phyloP scores from a whole-genome alignment of 1,284 basidiomycete genomes.

The Schizopora paradoxa region DNA sequence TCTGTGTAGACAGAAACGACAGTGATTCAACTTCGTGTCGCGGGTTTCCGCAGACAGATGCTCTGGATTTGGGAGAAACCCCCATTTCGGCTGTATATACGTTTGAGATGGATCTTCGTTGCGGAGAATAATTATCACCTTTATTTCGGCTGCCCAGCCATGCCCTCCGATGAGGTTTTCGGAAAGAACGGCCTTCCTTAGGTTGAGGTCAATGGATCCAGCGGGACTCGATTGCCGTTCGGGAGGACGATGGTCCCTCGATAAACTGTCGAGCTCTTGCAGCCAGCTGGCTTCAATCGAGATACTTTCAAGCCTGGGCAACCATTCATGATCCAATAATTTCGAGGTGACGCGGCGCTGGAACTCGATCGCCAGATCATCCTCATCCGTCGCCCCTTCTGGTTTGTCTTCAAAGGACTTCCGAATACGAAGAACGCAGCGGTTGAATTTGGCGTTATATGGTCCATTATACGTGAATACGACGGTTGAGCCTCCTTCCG shows the following conservation, averaged over 20 bases:
- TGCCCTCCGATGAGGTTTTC: conserved; percentile 65
- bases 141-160: conserved; percentile 78
- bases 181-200: conserved; percentile 58
- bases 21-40: conserved; percentile 61
- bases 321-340: conserved; percentile 51
- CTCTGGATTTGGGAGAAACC: conserved; percentile 65
- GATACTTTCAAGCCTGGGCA: conserved; percentile 53
- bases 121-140: conserved; percentile 43
- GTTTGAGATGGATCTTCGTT: conserved; percentile 7
- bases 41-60: conserved; percentile 56
- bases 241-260: conserved; percentile 48
- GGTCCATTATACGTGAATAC: conserved; percentile 77
- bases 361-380: conserved; percentile 59
- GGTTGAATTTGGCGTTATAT: conserved; percentile 40
- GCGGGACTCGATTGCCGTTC: conserved; percentile 48
- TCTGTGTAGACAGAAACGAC: conserved; percentile 88
- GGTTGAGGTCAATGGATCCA: conserved; percentile 56
- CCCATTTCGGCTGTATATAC: conserved; percentile 82
- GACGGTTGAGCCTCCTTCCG: conserved; percentile 86
- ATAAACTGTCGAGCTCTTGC: conserved; percentile 39
- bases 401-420: conserved; percentile 37
- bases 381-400: conserved; percentile 26
- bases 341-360: conserved; percentile 54
- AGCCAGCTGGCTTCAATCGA: conserved; percentile 61
- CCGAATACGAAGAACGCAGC: conserved; percentile 69